Base-by-base conservation (phyloP, 345 rosid genomes). In the Rhizophora apiculata region DNA sequence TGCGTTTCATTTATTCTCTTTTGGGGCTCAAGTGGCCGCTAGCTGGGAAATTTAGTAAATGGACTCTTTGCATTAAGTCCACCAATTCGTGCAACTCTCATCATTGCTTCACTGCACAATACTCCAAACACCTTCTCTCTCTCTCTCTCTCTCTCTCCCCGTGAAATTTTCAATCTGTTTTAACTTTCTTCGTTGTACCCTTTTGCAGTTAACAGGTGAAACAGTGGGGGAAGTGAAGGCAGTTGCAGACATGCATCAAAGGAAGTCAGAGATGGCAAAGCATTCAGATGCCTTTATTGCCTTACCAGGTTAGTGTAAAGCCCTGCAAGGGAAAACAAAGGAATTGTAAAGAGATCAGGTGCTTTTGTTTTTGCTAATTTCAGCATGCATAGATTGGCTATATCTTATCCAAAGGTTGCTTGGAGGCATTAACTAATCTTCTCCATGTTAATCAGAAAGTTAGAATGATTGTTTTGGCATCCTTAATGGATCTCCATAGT, bases 161-260 rank as follows among this genome's bases (percentile, higher is more conserved):
- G 46, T 48, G 55, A 15, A 29, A 27, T 27, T 59, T 37, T 13
- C 6, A 22, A 24, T 46, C 27, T 57, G 5, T 65, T 20, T 43
- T 20, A 6, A 39, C n/a, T 34, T 36, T 34, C 37, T n/a, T 53
- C 26, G 26, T 73, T 43, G 10, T 68, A 27, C 48, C 56, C 58
- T 69, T 53, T 65, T 77, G 82, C 88, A 95, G 99, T 80, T 95
- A 83, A 95, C 99, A 85, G 99, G 99, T 77, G 96, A 87, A 83
- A 95, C 99, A 78, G 96, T 95, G 61, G 97, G 99, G 80, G 99
- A 95, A 84, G 98, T 95, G 83, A 95, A 91, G 85, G 99, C 99
- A 69, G 97, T 95, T 64, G 96, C 98, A 73, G 99, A 81, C 75
- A 95, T 95, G 99, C 99, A 95, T 75, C 98, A 95, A 85, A 88